Conservation (phyloP, 768 basidiomycete species). For the Auriscalpium orientale region DNA sequence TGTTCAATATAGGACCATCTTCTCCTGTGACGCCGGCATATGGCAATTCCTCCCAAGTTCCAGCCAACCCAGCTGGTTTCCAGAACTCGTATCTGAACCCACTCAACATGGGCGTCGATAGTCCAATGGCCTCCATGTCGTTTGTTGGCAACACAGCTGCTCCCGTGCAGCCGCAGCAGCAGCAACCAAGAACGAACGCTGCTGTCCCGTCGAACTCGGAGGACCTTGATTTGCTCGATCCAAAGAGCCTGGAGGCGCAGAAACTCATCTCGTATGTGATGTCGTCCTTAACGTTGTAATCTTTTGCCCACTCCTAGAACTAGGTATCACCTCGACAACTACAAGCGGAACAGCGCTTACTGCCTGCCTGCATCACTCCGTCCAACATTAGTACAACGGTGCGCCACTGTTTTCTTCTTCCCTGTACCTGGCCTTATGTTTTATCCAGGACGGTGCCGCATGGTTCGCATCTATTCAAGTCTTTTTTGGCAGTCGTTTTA, state of each 20-base stretch:
- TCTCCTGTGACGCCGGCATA: slow-evolving; percentile 28
- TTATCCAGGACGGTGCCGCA: slow-evolving; percentile 66
- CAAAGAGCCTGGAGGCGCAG: slow-evolving; percentile 70
- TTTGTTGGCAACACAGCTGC: slow-evolving; percentile 26
- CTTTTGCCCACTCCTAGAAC: not conserved
- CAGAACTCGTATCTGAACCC: slow-evolving; percentile 46
- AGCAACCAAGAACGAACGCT: slow-evolving; percentile 18
- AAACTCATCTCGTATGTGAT: slow-evolving; percentile 67
- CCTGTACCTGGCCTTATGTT: not conserved
- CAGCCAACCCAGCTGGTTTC: slow-evolving; percentile 15
- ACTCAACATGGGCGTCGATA: slow-evolving; percentile 52
- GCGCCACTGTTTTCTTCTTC: slow-evolving; percentile 9
- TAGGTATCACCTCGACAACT: slow-evolving; percentile 90
- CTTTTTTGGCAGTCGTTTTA: not conserved
- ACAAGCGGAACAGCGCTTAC: slow-evolving; percentile 76
- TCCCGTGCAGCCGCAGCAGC: slow-evolving; percentile 25
- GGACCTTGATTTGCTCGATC: slow-evolving; percentile 57
- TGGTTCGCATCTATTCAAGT: slow-evolving; percentile 37
- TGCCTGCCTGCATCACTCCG: slow-evolving; percentile 82
- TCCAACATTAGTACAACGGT: slow-evolving; percentile 85
- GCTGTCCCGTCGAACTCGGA: slow-evolving; percentile 5
- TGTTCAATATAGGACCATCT: slow-evolving; percentile 39
- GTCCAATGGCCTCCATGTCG: slow-evolving; percentile 42
- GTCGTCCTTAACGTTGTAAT: not conserved
- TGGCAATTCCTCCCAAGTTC: slow-evolving; percentile 15